Evolutionary conservation across 2,329 filamentous ascomycete genomes (phyloP).

Genomic region (Celoporthe dispersa): DNA sequence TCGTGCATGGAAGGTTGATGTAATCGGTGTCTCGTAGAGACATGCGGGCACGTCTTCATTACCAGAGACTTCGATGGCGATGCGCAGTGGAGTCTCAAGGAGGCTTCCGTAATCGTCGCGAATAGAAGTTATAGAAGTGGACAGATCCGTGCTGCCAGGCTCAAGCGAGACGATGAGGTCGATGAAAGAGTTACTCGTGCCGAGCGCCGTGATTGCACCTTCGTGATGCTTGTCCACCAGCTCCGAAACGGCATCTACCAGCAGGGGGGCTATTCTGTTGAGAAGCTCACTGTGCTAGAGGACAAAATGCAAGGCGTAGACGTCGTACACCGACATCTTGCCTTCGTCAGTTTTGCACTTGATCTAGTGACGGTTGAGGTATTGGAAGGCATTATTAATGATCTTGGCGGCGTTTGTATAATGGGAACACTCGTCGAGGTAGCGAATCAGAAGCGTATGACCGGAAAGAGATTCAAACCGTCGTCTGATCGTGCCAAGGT

Average conservation of each 20-base stretch:
- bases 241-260: not conserved
- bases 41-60: not conserved
- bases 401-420: not conserved
- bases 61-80: not conserved
- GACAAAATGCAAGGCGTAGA: constrained; percentile 1
- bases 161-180: not conserved
- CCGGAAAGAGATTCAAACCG: not conserved
- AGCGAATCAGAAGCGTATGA: not conserved
- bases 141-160: not conserved
- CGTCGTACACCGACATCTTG: not conserved
- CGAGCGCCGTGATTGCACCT: not conserved
- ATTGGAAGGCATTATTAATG: not conserved
- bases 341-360: not conserved
- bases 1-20: not conserved
- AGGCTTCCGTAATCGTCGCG: not conserved
- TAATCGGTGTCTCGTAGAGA: not conserved
- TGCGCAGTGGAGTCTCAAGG: not conserved
- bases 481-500: not conserved
- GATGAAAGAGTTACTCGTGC: not conserved
- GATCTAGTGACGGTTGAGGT: not conserved
- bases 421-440: not conserved
- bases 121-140: not conserved
- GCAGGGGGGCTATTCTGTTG: not conserved
- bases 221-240: not conserved
- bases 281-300: not conserved